phyloP scores from a whole-genome alignment of 2,329 filamentous ascomycete genomes.

The Neonectria neomacrospora region DNA sequence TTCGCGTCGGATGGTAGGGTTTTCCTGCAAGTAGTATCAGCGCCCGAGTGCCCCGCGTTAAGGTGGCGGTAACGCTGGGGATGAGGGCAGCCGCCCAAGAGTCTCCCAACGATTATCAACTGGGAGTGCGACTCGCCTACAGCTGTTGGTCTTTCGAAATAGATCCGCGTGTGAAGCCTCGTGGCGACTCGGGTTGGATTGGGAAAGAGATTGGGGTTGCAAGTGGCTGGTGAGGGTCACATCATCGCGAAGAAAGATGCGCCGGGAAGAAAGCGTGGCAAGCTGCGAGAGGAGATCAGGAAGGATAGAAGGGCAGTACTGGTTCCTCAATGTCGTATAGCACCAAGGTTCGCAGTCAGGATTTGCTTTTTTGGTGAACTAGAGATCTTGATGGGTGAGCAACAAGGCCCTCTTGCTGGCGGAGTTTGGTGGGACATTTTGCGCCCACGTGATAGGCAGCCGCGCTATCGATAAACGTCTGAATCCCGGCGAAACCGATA shows the following conservation, averaged over 20 bases:
- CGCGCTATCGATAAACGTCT: slow-evolving; percentile 45
- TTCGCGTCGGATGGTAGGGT: slow-evolving; percentile 42
- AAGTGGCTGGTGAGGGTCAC: slow-evolving; percentile 50
- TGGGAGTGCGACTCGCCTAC: slow-evolving; percentile 42
- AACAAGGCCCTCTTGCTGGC: slow-evolving; percentile 41
- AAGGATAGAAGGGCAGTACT: slow-evolving; percentile 15
- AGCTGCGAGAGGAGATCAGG: slow-evolving; percentile 22
- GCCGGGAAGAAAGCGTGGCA: slow-evolving; percentile 32
- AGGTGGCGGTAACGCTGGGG: slow-evolving; percentile 33
- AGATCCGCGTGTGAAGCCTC: slow-evolving; percentile 37
- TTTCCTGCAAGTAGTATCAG: slow-evolving; percentile 41
- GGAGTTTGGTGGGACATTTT: slow-evolving; percentile 54
- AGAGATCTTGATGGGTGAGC: slow-evolving; percentile 43
- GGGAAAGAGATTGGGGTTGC: slow-evolving; percentile 45
- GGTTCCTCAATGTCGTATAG: slow-evolving; percentile 23
- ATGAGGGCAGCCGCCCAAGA: slow-evolving; percentile 22
- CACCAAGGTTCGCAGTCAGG: slow-evolving; percentile 31
- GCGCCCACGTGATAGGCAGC: slow-evolving; percentile 55
- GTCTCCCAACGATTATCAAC: slow-evolving; percentile 12
- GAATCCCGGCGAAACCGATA: slow-evolving; percentile 44
- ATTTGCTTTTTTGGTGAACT: slow-evolving; percentile 43
- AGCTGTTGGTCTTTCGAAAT: slow-evolving; percentile 40
- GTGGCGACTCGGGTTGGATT: slow-evolving; percentile 44
- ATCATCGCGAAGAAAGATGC: slow-evolving; percentile 51
- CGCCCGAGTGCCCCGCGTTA: slow-evolving; percentile 38